Evolutionary conservation across 2,329 filamentous ascomycete species (phyloP), one percentile per base, ranked within the genome.

Genomic region (Macrophomina phaseolina): DNA sequence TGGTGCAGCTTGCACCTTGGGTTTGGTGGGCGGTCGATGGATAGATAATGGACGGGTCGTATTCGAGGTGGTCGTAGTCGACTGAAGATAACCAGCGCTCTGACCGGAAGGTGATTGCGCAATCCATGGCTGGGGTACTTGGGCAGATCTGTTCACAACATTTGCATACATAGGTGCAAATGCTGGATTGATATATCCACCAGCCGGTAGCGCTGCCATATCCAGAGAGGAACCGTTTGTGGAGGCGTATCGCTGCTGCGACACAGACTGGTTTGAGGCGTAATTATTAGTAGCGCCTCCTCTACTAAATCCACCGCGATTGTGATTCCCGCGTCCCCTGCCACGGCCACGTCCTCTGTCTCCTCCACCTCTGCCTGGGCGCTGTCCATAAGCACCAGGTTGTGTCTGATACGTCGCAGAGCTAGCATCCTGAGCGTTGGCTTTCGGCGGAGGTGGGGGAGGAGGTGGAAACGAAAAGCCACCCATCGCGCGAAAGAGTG

Each of bases 381-480:
- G 56, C 38, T 48, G 49, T 46, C 65, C 65, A 40, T 63, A 55
- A 3, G 30, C 58, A 18, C 58, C 65, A 46, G 62, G 36, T 67
- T 77, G 77, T 60, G 72, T 75, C 42, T 70, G 60, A 63, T 73
- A 73, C 40, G 70, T 67, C 71, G 70, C 66, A 71, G 73, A 64
- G 55, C 68, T 65, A 53, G 73, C 74, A 69, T 71, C 73, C 40
- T 67, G 48, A 18, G 73, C 68, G n/a, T 72, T 55, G 53, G 76
- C 73, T 71, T 74, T 78, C 49, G 74, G 74, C 49, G 76, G 76
- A 67, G 77, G 77, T 18, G 82, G 82, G 46, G 82, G 82, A 38
- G 82, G 82, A 49, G 81, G 82, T n/a, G 82, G 82, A 62, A 83
- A 84, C 18, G 77, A 79, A 71, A 78, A 84, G 8, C 64, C 64